A percentile compares a stretch with the other conserved stretches of the same genome.
Conservation (phyloP, 2,329 filamentous ascomycete species). For the Aspergillus brunneoviolaceus region DNA sequence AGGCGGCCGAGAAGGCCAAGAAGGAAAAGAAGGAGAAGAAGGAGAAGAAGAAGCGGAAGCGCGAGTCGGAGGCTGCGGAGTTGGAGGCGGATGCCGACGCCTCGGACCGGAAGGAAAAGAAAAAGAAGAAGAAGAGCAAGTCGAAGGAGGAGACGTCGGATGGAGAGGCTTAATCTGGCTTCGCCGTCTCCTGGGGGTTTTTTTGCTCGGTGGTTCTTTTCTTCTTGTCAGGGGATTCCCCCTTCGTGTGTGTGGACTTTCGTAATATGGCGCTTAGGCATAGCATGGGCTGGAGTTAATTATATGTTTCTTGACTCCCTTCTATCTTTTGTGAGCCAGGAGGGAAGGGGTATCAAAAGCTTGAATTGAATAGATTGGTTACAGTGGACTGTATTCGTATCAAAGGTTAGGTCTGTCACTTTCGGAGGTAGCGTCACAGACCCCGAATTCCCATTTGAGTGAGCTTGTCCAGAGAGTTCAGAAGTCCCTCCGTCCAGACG, state of each 20-base stretch:
- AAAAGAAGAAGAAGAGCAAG: conserved; percentile 49
- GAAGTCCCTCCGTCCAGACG: too few species aligned
- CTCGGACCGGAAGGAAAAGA: conserved; percentile 61
- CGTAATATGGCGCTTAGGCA: conserved; percentile 35
- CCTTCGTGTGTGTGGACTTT: conserved; percentile 9
- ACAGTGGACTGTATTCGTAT: too few species aligned
- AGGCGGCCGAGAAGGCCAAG: conserved; percentile 51
- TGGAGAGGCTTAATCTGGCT: conserved; percentile 22
- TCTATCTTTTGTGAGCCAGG: background rate
- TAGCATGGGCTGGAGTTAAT: conserved; percentile 41
- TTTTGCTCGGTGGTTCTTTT: conserved; percentile 14
- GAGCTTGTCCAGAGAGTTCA: too few species aligned
- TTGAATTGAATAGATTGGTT: background rate
- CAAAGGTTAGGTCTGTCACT: too few species aligned
- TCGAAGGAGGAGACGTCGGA: conserved; percentile 31
- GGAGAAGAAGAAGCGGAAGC: conserved; percentile 46
- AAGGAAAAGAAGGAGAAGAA: conserved; percentile 46
- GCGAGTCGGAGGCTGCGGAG: conserved; percentile 37
- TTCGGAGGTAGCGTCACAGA: too few species aligned
- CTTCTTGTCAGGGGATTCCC: conserved; percentile 15
- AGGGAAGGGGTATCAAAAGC: background rate
- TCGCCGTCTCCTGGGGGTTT: background rate
- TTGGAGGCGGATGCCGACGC: conserved; percentile 33
- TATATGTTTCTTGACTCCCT: conserved; percentile 15
- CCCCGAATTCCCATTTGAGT: too few species aligned